Percentiles rank a stretch among this genome's conserved stretches.
Conservation (phyloP, 768 basidiomycete genomes). For the Suillus brevipes region DNA sequence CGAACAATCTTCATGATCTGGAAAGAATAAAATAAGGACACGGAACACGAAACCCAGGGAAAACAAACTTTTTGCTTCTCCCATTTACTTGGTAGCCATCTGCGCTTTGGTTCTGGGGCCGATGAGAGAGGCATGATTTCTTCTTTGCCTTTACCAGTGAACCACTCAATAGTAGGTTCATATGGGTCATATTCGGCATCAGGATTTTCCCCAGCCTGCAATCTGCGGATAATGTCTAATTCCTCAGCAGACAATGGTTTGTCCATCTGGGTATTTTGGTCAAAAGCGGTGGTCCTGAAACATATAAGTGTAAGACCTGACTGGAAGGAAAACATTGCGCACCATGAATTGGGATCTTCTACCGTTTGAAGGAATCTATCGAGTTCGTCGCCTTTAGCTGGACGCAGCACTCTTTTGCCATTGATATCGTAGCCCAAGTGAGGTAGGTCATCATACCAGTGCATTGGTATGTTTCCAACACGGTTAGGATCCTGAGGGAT, state of each 20-base stretch:
- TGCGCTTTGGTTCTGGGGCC: slow-evolving; percentile 92
- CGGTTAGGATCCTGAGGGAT: slow-evolving; percentile 81
- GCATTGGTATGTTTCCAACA: slow-evolving; percentile 91
- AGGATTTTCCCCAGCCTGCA: slow-evolving; percentile 91
- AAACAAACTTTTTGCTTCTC: slow-evolving; percentile 91
- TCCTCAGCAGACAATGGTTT: slow-evolving; percentile 88
- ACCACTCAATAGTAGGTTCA: slow-evolving; percentile 94
- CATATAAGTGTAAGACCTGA: background rate
- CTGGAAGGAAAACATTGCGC: slow-evolving; percentile 22
- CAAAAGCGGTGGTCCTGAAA: slow-evolving; percentile 86
- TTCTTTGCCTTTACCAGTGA: slow-evolving; percentile 93
- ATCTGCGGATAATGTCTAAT: slow-evolving; percentile 88
- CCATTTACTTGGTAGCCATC: slow-evolving; percentile 99
- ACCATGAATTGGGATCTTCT: slow-evolving; percentile 92
- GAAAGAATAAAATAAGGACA: slow-evolving; percentile 9
- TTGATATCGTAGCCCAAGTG: slow-evolving; percentile 96
- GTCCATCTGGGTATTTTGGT: slow-evolving; percentile 82
- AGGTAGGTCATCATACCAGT: slow-evolving; percentile 99
- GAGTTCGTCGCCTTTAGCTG: slow-evolving; percentile 93
- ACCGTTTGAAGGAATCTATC: slow-evolving; percentile 95
- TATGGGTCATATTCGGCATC: slow-evolving; percentile 91
- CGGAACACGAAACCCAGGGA: background rate
- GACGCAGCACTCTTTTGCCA: slow-evolving; percentile 91
- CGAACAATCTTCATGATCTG: slow-evolving; percentile 99
- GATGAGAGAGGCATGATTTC: slow-evolving; percentile 91